Evolutionary conservation across 768 basidiomycete genomes (phyloP), one percentile per base, ranked within the genome.

Genomic region (Podaxis pistillaris): DNA sequence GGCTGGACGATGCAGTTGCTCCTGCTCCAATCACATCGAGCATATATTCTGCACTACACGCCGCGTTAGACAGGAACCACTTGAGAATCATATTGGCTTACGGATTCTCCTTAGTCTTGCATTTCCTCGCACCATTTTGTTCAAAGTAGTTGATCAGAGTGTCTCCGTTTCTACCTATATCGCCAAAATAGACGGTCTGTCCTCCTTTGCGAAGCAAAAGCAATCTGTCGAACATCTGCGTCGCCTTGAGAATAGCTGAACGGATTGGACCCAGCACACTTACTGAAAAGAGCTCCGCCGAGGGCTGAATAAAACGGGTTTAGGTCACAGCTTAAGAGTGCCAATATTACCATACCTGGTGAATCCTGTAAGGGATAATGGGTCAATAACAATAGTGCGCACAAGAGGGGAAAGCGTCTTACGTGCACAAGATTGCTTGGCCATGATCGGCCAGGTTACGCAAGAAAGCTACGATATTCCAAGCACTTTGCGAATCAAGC

Each of bases 401-500:
- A 9, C 33, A 60, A 11, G 56, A 0, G 19, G 36, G 30, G 36
- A 13, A 36, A 51, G 40, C 24, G 41, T 75, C 86, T 58, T 66
- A 87, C 79, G 91, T 95, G 86, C 93, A 95, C 26, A 96, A 78
- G 69, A 96, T 94, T 24, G 92, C 90, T 69, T 94, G 93, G 1
- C 94, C 94, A 59, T 84, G 84, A 60, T 90, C 83, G 3, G 93
- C 91, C 30, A 96, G 83, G 40, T 87, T 82, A 3, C 87, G 79
- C 52, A 95, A 75, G 79, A 95, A 92, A 4, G 80, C 78, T 56
- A 93, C 76, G 67, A 94, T 92, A 30, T 88, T 87, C 91, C 91
- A 92, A 2, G 93, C 92, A 52, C 88, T 90, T 72, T 94, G 91
- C 11, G 91, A 93, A 70, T 94, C 93, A 15, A 95, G 81, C 59